Evolutionary conservation across 495 filamentous ascomycete genomes (phyloP).

Genomic region (Thozetella sp.): DNA sequence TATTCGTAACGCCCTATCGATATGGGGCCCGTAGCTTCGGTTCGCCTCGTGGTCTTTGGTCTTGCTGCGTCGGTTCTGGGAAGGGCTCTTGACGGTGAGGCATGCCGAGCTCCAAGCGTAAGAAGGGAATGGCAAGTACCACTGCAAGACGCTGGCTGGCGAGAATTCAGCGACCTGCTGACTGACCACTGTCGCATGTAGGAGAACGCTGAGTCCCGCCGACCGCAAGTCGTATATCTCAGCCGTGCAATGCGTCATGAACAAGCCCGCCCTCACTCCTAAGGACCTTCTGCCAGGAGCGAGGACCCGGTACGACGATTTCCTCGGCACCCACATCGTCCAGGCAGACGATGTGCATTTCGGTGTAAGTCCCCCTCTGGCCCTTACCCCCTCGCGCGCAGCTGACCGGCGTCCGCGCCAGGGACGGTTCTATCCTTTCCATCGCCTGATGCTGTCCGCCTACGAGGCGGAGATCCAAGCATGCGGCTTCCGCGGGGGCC

Average conservation of each 20-base stretch:
- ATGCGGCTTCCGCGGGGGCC: background rate
- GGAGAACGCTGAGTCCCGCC: background rate
- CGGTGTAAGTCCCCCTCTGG: background rate
- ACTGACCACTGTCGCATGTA: constrained; percentile 6
- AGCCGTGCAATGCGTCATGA: background rate
- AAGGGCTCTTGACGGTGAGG: background rate
- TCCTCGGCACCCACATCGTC: background rate
- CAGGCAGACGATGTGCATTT: background rate
- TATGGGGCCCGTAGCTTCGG: background rate
- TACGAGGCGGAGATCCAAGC: background rate
- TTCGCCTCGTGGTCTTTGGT: background rate
- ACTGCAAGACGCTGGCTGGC: no score
- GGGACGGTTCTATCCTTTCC: background rate
- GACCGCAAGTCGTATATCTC: constrained; percentile 17
- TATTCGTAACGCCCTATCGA: no score
- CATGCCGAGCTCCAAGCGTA: background rate
- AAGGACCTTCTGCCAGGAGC: background rate
- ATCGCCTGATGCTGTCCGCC: background rate
- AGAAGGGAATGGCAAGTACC: background rate
- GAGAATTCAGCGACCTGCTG: no score
- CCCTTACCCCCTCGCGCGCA: background rate
- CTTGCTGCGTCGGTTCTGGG: background rate
- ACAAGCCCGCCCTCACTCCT: background rate
- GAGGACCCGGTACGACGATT: background rate
- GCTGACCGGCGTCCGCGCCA: no score